These are phyloP conservation scores for Conringia planisiliqua DNA, from an alignment of 345 rosid genomes.

Conservation along the genomic window DNA sequence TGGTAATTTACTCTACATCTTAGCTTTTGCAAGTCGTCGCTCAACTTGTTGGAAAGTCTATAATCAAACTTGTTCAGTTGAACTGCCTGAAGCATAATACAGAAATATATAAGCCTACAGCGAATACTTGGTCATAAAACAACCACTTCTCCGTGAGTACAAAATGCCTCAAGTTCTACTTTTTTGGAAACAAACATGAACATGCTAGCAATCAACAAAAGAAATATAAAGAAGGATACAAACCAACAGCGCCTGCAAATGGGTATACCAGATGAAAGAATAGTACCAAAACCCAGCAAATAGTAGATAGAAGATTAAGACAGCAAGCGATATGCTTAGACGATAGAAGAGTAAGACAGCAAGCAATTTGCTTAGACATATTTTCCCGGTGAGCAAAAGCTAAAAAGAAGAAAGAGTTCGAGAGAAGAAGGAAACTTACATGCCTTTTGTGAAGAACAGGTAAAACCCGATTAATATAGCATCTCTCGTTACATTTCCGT, in stretches of 20 bases:
- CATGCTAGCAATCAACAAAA: slow-evolving; percentile 3
- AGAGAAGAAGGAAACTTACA: slow-evolving; percentile 71
- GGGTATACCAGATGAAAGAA: not conserved
- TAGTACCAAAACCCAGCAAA: not conserved
- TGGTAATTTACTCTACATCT: slow-evolving; percentile 95
- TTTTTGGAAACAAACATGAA: not conserved
- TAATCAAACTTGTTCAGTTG: slow-evolving; percentile 93
- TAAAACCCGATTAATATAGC: slow-evolving; percentile 82
- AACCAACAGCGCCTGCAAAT: not conserved
- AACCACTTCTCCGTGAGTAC: not conserved
- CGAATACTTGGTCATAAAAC: not conserved
- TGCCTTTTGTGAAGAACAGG: slow-evolving; percentile 99
- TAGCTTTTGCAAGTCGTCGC: slow-evolving; percentile 80
- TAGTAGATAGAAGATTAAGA: not conserved
- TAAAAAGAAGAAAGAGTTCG: slow-evolving; percentile 8
- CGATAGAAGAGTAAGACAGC: not conserved
- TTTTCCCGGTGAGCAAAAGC: not conserved
- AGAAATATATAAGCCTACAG: slow-evolving; percentile 16
- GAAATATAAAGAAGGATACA: not conserved
- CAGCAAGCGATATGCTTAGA: not conserved
- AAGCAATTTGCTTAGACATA: not conserved
- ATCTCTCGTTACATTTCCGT: slow-evolving; percentile 88
- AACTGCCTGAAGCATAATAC: slow-evolving; percentile 57
- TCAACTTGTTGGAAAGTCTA: slow-evolving; percentile 86
- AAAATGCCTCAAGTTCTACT: not conserved